Conservation (phyloP, 805 yeast species). For the Pichia cephalocereana region DNA sequence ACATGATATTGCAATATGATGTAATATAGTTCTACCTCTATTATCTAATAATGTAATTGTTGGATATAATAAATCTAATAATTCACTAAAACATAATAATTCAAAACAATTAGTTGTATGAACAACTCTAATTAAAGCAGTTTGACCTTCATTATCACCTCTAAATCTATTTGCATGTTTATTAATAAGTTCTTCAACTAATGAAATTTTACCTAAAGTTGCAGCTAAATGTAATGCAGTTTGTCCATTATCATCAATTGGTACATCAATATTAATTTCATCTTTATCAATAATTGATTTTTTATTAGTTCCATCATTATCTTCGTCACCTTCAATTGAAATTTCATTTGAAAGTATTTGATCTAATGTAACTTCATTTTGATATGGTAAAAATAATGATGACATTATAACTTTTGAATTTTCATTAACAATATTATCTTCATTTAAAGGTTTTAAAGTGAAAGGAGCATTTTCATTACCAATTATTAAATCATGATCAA, state of each 20-base stretch:
- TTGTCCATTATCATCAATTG: conserved; percentile 90
- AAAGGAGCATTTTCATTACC: conserved; percentile 39
- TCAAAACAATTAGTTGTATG: conserved; percentile 79
- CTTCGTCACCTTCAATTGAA: not conserved
- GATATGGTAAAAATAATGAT: conserved; percentile 40
- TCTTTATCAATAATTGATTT: not conserved
- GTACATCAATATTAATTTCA: conserved; percentile 58
- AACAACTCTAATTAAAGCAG: conserved; percentile 77
- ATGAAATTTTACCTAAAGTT: conserved; percentile 67
- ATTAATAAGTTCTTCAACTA: conserved; percentile 61
- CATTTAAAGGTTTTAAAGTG: conserved; percentile 38
- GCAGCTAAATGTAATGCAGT: conserved; percentile 96
- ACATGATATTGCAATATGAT: conserved; percentile 75
- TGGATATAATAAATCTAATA: conserved; percentile 70
- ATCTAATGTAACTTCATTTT: conserved; percentile 20
- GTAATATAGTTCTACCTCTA: conserved; percentile 72
- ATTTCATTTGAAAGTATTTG: not conserved
- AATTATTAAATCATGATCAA: conserved; percentile 28
- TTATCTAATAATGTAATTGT: conserved; percentile 56
- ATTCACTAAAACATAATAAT: conserved; percentile 58
- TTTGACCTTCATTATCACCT: conserved; percentile 78
- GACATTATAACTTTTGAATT: conserved; percentile 34
- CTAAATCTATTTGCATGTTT: conserved; percentile 60
- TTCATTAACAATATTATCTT: conserved; percentile 15
- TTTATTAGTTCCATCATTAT: not conserved